A percentile compares a stretch with the other conserved stretches of the same genome.
Conservation (phyloP, 352 stramenopile species). For the Globisporangium uncinulatum region DNA sequence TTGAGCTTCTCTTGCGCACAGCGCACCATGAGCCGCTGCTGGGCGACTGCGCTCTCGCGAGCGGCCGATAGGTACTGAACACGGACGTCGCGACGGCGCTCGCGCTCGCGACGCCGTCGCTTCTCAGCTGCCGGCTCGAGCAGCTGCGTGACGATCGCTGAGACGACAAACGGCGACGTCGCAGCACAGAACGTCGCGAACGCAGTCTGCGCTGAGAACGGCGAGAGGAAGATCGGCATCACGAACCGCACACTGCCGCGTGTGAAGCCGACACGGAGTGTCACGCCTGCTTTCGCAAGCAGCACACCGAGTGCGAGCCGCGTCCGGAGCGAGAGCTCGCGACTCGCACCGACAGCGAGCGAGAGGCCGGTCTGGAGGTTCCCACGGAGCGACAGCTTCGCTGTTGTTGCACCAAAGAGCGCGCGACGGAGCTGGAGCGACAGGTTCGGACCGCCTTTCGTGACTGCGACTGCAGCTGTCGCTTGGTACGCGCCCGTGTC, state of each 20-base stretch:
- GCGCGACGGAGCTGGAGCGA: slow-evolving; percentile 44
- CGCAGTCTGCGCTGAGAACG: slow-evolving; percentile 57
- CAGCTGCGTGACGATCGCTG: slow-evolving; percentile 58
- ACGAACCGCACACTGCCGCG: slow-evolving; percentile 78
- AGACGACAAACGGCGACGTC: slow-evolving; percentile 63
- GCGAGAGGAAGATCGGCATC: slow-evolving; percentile 75
- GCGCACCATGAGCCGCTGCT: slow-evolving; percentile 71
- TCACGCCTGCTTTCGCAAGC: slow-evolving; percentile 48
- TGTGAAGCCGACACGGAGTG: slow-evolving; percentile 64
- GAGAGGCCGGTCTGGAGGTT: slow-evolving; percentile 43
- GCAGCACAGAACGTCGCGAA: slow-evolving; percentile 73
- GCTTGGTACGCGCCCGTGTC: slow-evolving; percentile 34
- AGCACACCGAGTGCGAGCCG: slow-evolving; percentile 54
- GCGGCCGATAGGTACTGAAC: slow-evolving; percentile 57
- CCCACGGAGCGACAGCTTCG: slow-evolving; percentile 50
- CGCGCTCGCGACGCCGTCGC: slow-evolving; percentile 36
- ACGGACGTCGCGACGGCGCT: slow-evolving; percentile 37
- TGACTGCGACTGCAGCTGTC: slow-evolving; percentile 40
- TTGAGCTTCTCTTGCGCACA: slow-evolving; percentile 56
- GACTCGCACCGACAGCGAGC: slow-evolving; percentile 41
- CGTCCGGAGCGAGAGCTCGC: slow-evolving; percentile 53
- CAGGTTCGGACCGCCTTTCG: slow-evolving; percentile 42
- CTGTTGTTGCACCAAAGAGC: slow-evolving; percentile 29
- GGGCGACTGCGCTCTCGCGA: slow-evolving; percentile 43
- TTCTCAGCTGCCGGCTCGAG: slow-evolving; percentile 62